These are phyloP conservation scores for Aspergillus nomiae DNA, from an alignment of 2,329 filamentous ascomycete species.

Conservation along the genomic window DNA sequence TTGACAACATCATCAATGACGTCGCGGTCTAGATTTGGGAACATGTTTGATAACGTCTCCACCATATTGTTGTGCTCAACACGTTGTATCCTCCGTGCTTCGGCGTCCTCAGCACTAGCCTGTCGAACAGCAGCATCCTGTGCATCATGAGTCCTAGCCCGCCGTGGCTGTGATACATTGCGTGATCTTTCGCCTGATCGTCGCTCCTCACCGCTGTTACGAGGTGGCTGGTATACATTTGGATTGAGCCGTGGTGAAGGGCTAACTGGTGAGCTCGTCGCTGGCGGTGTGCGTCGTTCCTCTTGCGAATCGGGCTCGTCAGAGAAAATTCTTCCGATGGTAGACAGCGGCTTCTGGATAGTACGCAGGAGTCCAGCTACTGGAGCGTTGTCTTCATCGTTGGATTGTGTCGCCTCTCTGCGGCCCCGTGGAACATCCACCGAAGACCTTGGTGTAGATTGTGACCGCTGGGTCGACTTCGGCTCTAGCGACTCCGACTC, in stretches of 20 bases:
- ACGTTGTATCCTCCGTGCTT: constrained; percentile 78
- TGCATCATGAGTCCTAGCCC: constrained; percentile 59
- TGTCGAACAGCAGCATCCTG: constrained; percentile 89
- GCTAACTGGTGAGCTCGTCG: constrained; percentile 49
- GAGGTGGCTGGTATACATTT: constrained; percentile 46
- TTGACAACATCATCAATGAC: constrained; percentile 96
- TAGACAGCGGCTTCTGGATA: constrained; percentile 86
- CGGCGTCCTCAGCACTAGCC: constrained; percentile 84
- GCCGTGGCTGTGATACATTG: constrained; percentile 28
- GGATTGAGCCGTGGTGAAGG: constrained; percentile 55
- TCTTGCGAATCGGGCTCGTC: constrained; percentile 57
- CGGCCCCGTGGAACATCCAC: constrained; percentile 58
- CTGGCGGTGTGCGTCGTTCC: constrained; percentile 35
- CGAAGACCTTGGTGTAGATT: constrained; percentile 62
- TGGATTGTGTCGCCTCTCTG: constrained; percentile 38
- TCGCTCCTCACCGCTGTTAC: constrained; percentile 39
- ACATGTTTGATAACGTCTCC: constrained; percentile 94
- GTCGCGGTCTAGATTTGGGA: constrained; percentile 89
- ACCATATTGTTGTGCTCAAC: constrained; percentile 89
- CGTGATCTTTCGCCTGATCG: constrained; percentile 28
- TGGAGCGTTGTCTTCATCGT: constrained; percentile 73
- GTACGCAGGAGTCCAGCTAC: constrained; percentile 84
- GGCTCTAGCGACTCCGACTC: constrained; percentile 52
- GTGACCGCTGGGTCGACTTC: constrained; percentile 50
- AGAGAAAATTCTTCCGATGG: constrained; percentile 92